These are phyloP conservation scores for Phaeosphaeriaceae sp. DNA, from an alignment of 2,329 filamentous ascomycete genomes.

Conservation along the genomic window DNA sequence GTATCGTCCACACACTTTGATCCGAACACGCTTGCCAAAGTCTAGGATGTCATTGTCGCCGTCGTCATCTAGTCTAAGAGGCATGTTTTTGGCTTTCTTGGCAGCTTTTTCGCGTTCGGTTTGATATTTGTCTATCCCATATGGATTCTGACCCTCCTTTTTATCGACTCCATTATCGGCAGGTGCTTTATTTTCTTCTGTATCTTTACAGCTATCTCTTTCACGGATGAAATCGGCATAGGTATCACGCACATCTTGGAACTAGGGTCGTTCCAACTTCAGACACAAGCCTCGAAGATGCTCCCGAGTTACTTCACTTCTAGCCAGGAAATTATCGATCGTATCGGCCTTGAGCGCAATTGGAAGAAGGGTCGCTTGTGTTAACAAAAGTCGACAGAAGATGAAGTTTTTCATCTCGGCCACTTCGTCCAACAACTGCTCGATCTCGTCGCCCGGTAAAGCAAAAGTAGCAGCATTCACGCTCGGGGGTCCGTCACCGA, in stretches of 20 bases:
- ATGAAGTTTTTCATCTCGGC: conserved; percentile 58
- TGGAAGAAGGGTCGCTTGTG: conserved; percentile 55
- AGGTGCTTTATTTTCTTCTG: conserved; percentile 23
- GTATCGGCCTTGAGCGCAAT: conserved; percentile 53
- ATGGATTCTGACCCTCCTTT: conserved; percentile 13
- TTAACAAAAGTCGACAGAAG: conserved; percentile 57
- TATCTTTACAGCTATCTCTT: conserved; percentile 47
- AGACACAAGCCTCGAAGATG: conserved; percentile 57
- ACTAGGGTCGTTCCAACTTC: conserved; percentile 55
- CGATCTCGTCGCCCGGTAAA: conserved; percentile 53
- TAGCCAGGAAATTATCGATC: conserved; percentile 54
- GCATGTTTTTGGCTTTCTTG: conserved; percentile 17
- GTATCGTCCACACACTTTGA: conserved; percentile 55
- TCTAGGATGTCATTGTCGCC: conserved; percentile 34
- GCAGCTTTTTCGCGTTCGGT: conserved; percentile 44
- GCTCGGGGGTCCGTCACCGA: conserved; percentile 42
- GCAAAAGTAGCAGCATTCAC: conserved; percentile 44
- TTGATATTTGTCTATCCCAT: conserved; percentile 25
- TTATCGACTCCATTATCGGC: conserved; percentile 26
- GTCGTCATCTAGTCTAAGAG: conserved; percentile 3
- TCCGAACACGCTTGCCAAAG: conserved; percentile 52
- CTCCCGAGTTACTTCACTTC: conserved; percentile 50
- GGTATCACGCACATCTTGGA: conserved; percentile 59
- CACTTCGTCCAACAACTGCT: conserved; percentile 53
- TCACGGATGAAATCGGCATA: conserved; percentile 57